Percentiles rank a stretch among this genome's conserved stretches.
Evolutionary conservation across 2,329 filamentous ascomycete species (phyloP).

Genomic region (Phaeosphaeriaceae sp.): DNA sequence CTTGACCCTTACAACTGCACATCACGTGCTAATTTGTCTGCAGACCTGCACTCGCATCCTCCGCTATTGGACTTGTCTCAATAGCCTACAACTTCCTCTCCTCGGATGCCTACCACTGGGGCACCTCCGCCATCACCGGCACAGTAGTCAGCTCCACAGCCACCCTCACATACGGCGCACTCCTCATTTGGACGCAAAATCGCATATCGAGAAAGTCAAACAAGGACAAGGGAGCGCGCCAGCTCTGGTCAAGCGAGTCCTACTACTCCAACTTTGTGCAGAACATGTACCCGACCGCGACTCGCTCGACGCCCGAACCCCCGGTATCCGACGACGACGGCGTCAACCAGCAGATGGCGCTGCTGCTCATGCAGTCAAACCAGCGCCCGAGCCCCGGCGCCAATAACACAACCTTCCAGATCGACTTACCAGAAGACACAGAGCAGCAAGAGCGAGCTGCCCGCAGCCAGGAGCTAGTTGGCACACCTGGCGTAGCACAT

Average conservation of each 20-base stretch:
- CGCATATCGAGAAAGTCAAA: slow-evolving; percentile 43
- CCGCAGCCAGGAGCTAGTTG: slow-evolving; percentile 40
- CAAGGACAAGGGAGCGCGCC: slow-evolving; percentile 24
- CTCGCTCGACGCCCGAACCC: slow-evolving; percentile 29
- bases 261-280: slow-evolving; percentile 55
- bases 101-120: slow-evolving; percentile 51
- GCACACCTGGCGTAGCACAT: slow-evolving; percentile 33
- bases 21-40: slow-evolving; percentile 19
- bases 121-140: slow-evolving; percentile 52
- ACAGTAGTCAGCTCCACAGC: slow-evolving; percentile 50
- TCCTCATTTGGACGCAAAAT: slow-evolving; percentile 53
- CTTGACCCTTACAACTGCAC: background rate
- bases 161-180: slow-evolving; percentile 50
- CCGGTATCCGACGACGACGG: slow-evolving; percentile 56
- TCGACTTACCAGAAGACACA: slow-evolving; percentile 47
- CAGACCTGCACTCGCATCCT: slow-evolving; percentile 52
- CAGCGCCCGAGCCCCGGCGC: slow-evolving; percentile 41
- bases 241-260: slow-evolving; percentile 44
- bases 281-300: slow-evolving; percentile 55
- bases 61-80: slow-evolving; percentile 56
- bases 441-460: slow-evolving; percentile 33
- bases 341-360: slow-evolving; percentile 59
- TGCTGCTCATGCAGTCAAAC: slow-evolving; percentile 51
- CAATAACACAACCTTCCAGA: slow-evolving; percentile 52
- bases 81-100: slow-evolving; percentile 57